These are phyloP conservation scores for Diaporthe amygdali DNA, from an alignment of 2,329 filamentous ascomycete genomes.

Conservation along the genomic window DNA sequence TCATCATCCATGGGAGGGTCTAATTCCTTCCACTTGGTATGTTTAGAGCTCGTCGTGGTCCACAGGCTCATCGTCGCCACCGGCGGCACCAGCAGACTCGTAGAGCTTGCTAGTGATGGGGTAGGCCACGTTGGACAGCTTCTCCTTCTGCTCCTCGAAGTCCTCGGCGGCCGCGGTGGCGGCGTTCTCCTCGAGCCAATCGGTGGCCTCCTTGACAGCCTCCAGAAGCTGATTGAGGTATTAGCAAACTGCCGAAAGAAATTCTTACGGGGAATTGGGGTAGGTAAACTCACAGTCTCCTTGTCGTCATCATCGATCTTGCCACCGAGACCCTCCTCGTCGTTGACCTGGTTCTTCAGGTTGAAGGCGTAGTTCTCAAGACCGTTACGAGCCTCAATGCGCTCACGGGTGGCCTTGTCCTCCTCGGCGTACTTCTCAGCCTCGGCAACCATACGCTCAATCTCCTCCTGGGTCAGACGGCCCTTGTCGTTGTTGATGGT, in stretches of 20 bases:
- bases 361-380: constrained; percentile 99
- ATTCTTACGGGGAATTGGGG: neutral
- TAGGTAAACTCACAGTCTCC: constrained; percentile 73
- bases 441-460: constrained; percentile 98
- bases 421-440: constrained; percentile 99
- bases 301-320: constrained; percentile 99
- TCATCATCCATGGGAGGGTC: neutral
- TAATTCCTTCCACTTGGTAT: neutral
- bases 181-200: constrained; percentile 97
- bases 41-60: constrained; percentile 80
- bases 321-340: constrained; percentile 94
- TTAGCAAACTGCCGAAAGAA: constrained; percentile 39
- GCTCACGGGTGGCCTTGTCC: constrained; percentile 96
- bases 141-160: constrained; percentile 99
- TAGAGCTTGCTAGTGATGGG: constrained; percentile 99
- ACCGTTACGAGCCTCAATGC: constrained; percentile 94
- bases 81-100: constrained; percentile 65
- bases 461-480: constrained; percentile 93
- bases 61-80: constrained; percentile 70
- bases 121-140: constrained; percentile 94
- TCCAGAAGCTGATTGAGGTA: constrained; percentile 70
- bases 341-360: constrained; percentile 98
- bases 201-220: constrained; percentile 93
- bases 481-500: constrained; percentile 99
- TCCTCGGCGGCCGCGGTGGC: constrained; percentile 86